A percentile compares a stretch with the other conserved stretches of the same genome.
These are phyloP conservation scores for Geotrichum aggregatum DNA, from an alignment of 1,139 yeast species.

Conservation along the genomic window DNA sequence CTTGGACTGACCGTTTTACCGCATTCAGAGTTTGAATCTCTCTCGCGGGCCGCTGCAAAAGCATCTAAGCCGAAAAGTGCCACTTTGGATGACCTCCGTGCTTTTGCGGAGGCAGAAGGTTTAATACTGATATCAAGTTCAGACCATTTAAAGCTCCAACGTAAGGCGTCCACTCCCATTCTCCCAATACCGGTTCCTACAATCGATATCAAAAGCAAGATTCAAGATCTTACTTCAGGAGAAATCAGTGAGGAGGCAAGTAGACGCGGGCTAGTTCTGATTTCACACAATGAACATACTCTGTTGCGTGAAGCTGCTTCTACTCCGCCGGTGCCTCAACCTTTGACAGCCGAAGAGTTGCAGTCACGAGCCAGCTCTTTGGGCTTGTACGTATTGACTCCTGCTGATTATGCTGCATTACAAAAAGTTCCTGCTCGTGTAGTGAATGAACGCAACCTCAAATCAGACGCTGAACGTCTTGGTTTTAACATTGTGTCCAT, in stretches of 20 bases:
- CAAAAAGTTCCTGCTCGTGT: conserved; percentile 5
- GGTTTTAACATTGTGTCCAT: conserved; percentile 34
- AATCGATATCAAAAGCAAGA: conserved; percentile 3
- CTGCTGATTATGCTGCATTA: conserved; percentile 25
- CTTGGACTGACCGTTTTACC: conserved; percentile 15
- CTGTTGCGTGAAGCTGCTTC: conserved; percentile 11
- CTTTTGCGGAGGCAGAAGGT: conserved; percentile 1
- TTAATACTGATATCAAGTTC: not conserved
- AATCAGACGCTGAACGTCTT: conserved; percentile 18
- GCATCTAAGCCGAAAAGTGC: not conserved
- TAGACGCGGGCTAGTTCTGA: conserved; percentile 16
- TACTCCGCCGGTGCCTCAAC: not conserved
- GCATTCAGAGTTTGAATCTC: not conserved
- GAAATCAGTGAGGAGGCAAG: conserved; percentile 16
- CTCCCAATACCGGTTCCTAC: conserved; percentile 7
- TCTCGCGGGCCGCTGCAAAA: not conserved
- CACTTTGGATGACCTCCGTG: not conserved
- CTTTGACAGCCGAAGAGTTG: conserved; percentile 29
- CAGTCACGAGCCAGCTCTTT: conserved; percentile 26
- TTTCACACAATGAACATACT: conserved; percentile 18
- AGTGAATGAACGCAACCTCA: conserved; percentile 13
- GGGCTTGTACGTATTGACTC: conserved; percentile 17
- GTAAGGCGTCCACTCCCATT: conserved; percentile 1
- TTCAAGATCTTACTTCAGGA: conserved; percentile 8
- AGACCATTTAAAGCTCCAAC: not conserved